These are phyloP conservation scores for Neurospora sp. DNA, from an alignment of 495 filamentous ascomycete species.

Conservation along the genomic window DNA sequence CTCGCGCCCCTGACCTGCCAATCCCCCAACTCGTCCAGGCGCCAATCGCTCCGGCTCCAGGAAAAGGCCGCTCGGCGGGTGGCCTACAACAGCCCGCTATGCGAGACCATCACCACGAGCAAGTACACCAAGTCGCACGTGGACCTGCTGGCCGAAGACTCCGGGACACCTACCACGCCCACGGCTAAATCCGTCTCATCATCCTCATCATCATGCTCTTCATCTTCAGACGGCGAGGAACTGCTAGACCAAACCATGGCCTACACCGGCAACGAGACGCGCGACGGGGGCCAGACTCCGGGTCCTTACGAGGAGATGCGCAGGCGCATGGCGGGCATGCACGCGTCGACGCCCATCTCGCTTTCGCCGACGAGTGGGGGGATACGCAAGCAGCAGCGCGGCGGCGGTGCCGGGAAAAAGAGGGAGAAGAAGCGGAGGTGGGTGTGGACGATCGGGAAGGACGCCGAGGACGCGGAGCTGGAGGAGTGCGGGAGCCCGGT, in stretches of 20 bases:
- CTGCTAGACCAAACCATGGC: constrained; percentile 38
- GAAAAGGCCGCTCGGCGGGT: constrained; percentile 37
- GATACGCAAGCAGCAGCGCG: constrained; percentile 30
- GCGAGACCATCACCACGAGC: constrained; percentile 45
- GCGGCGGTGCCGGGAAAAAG: constrained; percentile 16
- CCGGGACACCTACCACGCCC: constrained; percentile 35
- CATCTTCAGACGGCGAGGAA: constrained; percentile 14
- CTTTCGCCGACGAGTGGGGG: constrained; percentile 23
- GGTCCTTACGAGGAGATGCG: constrained; percentile 50
- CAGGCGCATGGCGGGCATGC: constrained; percentile 37
- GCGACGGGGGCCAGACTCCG: constrained; percentile 45
- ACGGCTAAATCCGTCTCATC: background rate
- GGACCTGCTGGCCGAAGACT: constrained; percentile 42
- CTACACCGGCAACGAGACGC: constrained; percentile 36
- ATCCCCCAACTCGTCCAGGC: constrained; percentile 36
- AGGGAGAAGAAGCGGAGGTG: constrained; percentile 43
- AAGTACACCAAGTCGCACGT: constrained; percentile 47
- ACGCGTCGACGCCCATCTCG: constrained; percentile 22
- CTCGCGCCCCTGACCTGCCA: constrained; percentile 37
- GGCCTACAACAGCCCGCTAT: constrained; percentile 44
- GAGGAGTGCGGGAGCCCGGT: constrained; percentile 29
- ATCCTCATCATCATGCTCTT: constrained; percentile 16
- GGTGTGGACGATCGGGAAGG: constrained; percentile 43
- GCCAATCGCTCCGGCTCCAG: constrained; percentile 39
- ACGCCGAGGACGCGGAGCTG: constrained; percentile 31